phyloP scores from a whole-genome alignment of 805 yeast species.

The Monosporozyma aquatica region DNA sequence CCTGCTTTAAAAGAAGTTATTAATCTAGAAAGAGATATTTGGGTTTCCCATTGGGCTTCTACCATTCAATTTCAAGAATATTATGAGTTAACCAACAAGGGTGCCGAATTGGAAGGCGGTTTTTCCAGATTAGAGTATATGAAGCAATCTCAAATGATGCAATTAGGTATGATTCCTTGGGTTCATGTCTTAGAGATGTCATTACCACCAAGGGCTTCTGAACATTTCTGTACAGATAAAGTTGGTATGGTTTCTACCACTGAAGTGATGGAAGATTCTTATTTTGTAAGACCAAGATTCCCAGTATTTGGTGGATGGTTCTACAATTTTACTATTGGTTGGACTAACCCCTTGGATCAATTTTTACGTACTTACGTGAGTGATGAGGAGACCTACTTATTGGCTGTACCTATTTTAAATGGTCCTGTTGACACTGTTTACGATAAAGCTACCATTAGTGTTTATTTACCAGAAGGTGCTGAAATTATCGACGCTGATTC shows the following conservation, averaged over 20 bases:
- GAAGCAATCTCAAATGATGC: constrained; percentile 17
- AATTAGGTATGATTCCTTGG: constrained; percentile 1
- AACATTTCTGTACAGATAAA: constrained; percentile 73
- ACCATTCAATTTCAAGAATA: constrained; percentile 72
- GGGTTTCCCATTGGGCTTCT: constrained; percentile 83
- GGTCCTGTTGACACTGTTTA: constrained; percentile 67
- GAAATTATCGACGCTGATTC: constrained; percentile 45
- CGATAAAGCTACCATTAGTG: constrained; percentile 46
- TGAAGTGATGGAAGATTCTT: constrained; percentile 24
- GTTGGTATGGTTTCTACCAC: constrained; percentile 86
- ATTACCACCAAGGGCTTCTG: constrained; percentile 40
- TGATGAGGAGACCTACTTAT: constrained; percentile 42
- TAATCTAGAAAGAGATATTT: constrained; percentile 58
- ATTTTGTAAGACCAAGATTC: constrained; percentile 72
- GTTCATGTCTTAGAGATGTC: constrained; percentile 3
- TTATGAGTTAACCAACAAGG: constrained; percentile 70
- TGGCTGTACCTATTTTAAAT: constrained; percentile 62
- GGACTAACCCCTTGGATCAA: constrained; percentile 55
- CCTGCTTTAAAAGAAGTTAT: constrained; percentile 55
- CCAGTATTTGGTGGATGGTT: constrained; percentile 97
- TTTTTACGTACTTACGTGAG: constrained; percentile 38
- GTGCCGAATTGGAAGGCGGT: constrained; percentile 58
- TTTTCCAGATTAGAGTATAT: constrained; percentile 77
- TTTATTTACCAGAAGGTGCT: constrained; percentile 86
- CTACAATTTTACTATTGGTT: constrained; percentile 92